phyloP scores from a whole-genome alignment of 768 basidiomycete species.

The Naganishia kalamii region DNA sequence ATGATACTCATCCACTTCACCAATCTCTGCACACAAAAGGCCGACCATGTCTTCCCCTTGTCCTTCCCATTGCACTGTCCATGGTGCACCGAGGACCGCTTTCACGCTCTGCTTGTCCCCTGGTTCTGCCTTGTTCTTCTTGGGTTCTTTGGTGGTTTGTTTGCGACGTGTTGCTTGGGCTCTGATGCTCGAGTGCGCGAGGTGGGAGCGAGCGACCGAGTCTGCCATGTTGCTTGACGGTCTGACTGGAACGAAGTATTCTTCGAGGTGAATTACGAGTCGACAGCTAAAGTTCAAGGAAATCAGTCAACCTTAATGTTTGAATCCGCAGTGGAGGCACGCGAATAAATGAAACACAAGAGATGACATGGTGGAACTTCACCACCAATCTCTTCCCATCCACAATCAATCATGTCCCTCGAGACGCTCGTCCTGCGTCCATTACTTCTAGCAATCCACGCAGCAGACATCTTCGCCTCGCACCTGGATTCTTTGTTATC shows the following conservation, averaged over 20 bases:
- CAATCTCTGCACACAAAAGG: neutral
- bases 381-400: neutral
- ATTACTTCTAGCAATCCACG: slow-evolving; percentile 2
- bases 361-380: neutral
- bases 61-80: slow-evolving; percentile 11
- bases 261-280: too few species aligned
- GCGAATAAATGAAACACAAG: too few species aligned
- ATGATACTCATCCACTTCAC: neutral
- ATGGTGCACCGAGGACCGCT: slow-evolving; percentile 17
- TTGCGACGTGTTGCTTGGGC: slow-evolving; percentile 14
- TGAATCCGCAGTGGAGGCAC: too few species aligned
- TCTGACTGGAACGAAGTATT: too few species aligned
- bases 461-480: neutral
- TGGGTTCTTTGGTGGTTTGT: slow-evolving; percentile 3
- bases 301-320: too few species aligned
- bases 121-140: slow-evolving; percentile 1
- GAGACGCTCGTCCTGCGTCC: slow-evolving; percentile 5
- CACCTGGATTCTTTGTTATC: neutral
- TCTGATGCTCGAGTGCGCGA: slow-evolving; percentile 22
- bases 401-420: neutral
- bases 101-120: slow-evolving; percentile 15
- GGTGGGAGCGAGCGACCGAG: slow-evolving; percentile 4
- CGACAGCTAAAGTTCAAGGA: neutral
- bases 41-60: neutral
- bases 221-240: neutral